phyloP scores from a whole-genome alignment of 495 filamentous ascomycete species.

The Aspergillus carlsbadensis region DNA sequence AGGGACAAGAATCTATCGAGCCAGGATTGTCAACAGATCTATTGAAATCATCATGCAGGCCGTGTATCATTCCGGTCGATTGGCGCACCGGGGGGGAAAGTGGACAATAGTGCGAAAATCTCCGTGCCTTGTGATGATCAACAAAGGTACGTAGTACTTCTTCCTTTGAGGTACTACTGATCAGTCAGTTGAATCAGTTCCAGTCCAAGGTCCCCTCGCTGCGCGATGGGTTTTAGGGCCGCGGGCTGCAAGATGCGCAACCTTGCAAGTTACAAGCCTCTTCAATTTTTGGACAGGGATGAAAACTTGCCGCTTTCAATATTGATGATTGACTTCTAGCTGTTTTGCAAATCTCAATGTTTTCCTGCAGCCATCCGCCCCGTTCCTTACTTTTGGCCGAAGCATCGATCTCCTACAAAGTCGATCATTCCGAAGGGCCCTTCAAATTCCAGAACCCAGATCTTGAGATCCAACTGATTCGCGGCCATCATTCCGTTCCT shows the following conservation, averaged over 20 bases:
- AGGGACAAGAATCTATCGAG: constrained; percentile 6
- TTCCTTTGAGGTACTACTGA: neutral
- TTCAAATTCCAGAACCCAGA: neutral
- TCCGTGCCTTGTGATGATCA: neutral
- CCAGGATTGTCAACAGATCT: constrained; percentile 1
- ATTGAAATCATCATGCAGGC: constrained; percentile 12
- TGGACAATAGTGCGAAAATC: constrained; percentile 20
- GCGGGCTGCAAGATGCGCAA: too few species aligned
- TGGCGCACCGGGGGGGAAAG: constrained; percentile 20
- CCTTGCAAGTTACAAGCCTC: neutral
- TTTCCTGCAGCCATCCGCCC: constrained; percentile 20
- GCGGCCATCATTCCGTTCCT: neutral
- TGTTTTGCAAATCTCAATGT: neutral
- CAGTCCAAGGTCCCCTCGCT: constrained; percentile 9
- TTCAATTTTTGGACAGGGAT: neutral
- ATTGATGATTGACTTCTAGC: too few species aligned
- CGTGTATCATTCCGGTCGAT: constrained; percentile 10
- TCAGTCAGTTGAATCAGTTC: constrained; percentile 17
- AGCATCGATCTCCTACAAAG: constrained; percentile 11
- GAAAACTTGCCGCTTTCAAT: neutral
- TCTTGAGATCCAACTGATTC: neutral
- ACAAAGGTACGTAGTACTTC: constrained; percentile 13
- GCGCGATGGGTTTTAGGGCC: neutral
- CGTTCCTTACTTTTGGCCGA: constrained; percentile 2
- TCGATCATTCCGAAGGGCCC: constrained; percentile 13